Conservation (phyloP, 768 basidiomycete species). For the Amanita pseudoporphyria region DNA sequence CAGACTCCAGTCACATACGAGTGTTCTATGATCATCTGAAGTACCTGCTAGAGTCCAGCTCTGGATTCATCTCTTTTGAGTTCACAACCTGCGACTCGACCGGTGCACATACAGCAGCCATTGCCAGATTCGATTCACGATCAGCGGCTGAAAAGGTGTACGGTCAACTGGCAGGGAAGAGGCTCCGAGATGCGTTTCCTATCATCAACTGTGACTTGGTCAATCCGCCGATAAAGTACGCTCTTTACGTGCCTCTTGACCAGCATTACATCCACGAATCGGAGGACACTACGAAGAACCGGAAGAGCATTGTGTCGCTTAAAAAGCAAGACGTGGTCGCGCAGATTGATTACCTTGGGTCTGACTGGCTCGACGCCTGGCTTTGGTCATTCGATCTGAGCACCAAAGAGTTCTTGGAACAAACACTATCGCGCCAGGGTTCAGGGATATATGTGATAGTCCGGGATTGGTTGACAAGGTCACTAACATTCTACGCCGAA, state of each 20-base stretch:
- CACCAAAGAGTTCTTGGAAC: background rate
- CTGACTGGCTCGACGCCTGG: background rate
- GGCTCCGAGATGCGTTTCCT: slow-evolving; percentile 21
- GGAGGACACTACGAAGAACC: background rate
- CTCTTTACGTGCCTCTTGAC: slow-evolving; percentile 32
- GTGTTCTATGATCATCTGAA: background rate
- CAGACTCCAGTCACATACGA: background rate
- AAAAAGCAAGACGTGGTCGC: background rate
- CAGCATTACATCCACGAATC: slow-evolving; percentile 38
- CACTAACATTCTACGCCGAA: background rate
- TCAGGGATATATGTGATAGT: background rate
- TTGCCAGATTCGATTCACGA: slow-evolving; percentile 18
- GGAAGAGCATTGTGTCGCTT: background rate
- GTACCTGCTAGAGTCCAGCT: background rate
- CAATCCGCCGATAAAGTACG: slow-evolving; percentile 24
- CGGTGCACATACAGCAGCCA: background rate
- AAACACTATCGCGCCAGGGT: background rate
- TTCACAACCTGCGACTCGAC: background rate
- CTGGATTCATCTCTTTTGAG: background rate
- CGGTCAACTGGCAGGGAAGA: slow-evolving; percentile 23
- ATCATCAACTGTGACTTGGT: slow-evolving; percentile 33
- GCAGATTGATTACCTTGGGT: background rate
- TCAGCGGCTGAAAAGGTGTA: slow-evolving; percentile 36
- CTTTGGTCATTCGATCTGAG: background rate
- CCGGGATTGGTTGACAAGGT: background rate